A percentile compares a stretch with the other conserved stretches of the same genome.
Conservation (phyloP, 345 rosid genomes). For the Psidium guajava region DNA sequence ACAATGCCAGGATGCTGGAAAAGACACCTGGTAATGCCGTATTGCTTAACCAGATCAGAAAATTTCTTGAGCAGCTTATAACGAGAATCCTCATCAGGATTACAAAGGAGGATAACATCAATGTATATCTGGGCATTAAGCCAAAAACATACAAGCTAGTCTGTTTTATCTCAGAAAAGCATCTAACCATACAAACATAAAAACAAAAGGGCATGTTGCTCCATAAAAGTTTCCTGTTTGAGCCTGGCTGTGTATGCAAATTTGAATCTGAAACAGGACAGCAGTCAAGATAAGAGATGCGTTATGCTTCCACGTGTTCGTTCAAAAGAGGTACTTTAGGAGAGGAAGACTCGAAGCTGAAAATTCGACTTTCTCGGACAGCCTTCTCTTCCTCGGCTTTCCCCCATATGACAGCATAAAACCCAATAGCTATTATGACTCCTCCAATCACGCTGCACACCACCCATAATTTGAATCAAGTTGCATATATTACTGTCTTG, state of each 20-base stretch:
- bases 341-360: background rate
- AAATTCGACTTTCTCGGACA: background rate
- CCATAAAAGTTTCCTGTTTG: background rate
- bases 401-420: constrained; percentile 11
- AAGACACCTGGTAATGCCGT: background rate
- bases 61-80: too few relatives aligned
- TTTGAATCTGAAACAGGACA: background rate
- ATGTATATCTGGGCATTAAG: background rate
- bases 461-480: background rate
- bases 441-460: constrained; percentile 8
- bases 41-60: too few relatives aligned
- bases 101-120: too few relatives aligned
- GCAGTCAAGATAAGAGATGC: background rate
- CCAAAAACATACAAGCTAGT: background rate
- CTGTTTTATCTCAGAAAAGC: background rate
- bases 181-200: background rate
- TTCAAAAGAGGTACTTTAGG: constrained; percentile 2
- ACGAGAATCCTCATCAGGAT: too few relatives aligned
- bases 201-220: background rate
- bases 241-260: background rate
- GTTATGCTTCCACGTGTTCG: background rate
- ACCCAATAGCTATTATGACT: constrained; percentile 1
- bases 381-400: constrained; percentile 3
- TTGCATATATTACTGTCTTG: background rate
- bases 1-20: background rate